phyloP scores from a whole-genome alignment of 176 grass and related monocot genomes.

The Aegilops longissima region DNA sequence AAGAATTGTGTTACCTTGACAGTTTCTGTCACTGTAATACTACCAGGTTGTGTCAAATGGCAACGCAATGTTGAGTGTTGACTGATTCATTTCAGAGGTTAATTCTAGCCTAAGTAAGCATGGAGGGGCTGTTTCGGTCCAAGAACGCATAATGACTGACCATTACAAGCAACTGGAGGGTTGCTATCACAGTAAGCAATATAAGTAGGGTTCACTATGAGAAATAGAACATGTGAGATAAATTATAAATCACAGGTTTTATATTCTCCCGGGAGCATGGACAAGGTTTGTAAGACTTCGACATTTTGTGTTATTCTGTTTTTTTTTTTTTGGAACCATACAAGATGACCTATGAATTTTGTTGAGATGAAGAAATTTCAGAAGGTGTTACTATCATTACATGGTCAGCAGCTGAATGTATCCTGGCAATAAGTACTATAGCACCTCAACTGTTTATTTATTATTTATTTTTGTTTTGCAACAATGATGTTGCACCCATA shows the following conservation, averaged over 20 bases:
- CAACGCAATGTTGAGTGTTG: not conserved
- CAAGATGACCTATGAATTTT: not conserved
- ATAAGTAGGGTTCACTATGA: not conserved
- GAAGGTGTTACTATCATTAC: not conserved
- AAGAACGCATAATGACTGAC: not conserved
- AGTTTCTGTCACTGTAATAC: not conserved
- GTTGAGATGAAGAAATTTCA: not conserved
- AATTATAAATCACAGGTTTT: not conserved
- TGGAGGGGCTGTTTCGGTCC: not conserved
- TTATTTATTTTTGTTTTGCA: not conserved
- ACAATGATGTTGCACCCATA: not conserved
- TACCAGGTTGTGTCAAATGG: not conserved
- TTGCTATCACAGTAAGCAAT: not conserved
- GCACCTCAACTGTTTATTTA: not conserved
- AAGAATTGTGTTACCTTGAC: not conserved
- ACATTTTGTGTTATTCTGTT: not conserved
- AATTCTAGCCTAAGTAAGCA: not conserved
- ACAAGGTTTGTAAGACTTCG: not conserved
- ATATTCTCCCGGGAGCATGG: not conserved
- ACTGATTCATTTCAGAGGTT: not conserved
- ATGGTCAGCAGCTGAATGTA: not conserved
- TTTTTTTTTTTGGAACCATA: no score
- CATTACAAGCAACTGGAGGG: not conserved
- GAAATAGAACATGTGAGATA: not conserved
- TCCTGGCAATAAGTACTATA: not conserved